These are phyloP conservation scores for Aspergillus felis DNA, from an alignment of 2,329 filamentous ascomycete genomes.

Conservation along the genomic window DNA sequence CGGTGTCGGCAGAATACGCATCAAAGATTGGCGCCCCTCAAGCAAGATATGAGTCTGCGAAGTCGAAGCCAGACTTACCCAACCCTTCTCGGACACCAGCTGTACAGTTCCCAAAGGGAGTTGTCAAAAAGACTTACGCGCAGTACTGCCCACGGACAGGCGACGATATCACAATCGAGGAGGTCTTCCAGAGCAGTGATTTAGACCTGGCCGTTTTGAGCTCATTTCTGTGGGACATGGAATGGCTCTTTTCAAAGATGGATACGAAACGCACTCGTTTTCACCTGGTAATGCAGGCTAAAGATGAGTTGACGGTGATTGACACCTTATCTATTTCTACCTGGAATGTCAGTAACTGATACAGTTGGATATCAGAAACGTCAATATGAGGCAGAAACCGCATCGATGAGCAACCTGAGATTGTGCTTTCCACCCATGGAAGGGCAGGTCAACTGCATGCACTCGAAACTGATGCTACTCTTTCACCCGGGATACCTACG, in stretches of 20 bases:
- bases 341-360: neutral
- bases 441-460: conserved; percentile 70
- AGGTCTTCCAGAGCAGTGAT: conserved; percentile 70
- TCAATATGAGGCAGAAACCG: conserved; percentile 38
- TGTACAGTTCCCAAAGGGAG: conserved; percentile 55
- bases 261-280: conserved; percentile 58
- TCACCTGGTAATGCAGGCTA: conserved; percentile 60
- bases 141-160: conserved; percentile 56
- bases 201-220: conserved; percentile 77
- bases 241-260: conserved; percentile 74
- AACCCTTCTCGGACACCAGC: conserved; percentile 18
- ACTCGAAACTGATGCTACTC: conserved; percentile 90
- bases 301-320: conserved; percentile 44
- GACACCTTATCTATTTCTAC: neutral
- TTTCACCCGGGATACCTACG: conserved; percentile 71
- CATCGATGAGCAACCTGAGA: conserved; percentile 52
- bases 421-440: conserved; percentile 80
- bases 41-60: neutral
- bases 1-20: neutral
- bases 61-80: neutral
- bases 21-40: neutral
- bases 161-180: conserved; percentile 82
- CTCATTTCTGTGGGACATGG: conserved; percentile 79
- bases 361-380: conserved; percentile 25
- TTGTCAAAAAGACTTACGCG: conserved; percentile 78